Evolutionary conservation across 2,329 filamentous ascomycete species (phyloP).

Genomic region (Aspergillus felis): DNA sequence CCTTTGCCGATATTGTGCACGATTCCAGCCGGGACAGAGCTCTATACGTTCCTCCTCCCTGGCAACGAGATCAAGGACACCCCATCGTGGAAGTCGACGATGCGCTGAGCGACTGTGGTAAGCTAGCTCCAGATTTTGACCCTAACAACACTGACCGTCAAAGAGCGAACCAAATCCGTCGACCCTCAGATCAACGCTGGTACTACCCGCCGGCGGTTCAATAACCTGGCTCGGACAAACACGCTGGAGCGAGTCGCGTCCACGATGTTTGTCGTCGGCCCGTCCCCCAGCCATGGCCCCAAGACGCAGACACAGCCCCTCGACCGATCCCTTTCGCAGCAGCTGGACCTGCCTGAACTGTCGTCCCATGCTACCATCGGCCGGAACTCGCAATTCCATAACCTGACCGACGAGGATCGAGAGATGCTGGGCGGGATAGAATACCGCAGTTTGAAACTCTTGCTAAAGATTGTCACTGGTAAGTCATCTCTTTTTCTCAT

Average conservation of each 20-base stretch:
- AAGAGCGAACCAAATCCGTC: background rate
- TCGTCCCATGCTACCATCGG: constrained; percentile 45
- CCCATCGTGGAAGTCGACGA: background rate
- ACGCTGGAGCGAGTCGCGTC: constrained; percentile 8
- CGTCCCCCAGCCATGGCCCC: constrained; percentile 8
- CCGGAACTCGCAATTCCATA: constrained; percentile 46
- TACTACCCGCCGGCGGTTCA: background rate
- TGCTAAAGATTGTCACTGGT: constrained; percentile 47
- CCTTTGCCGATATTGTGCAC: constrained; percentile 8
- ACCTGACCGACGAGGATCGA: constrained; percentile 40
- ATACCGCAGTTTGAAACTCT: constrained; percentile 48
- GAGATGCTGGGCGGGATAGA: constrained; percentile 51
- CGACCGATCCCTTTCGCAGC: constrained; percentile 14
- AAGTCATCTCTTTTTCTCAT: background rate
- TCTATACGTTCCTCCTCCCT: constrained; percentile 24
- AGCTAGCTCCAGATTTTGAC: background rate
- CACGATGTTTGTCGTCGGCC: constrained; percentile 8
- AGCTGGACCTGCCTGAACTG: constrained; percentile 36
- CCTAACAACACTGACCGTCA: constrained; percentile 1
- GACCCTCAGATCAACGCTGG: background rate
- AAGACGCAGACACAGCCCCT: background rate
- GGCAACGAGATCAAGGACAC: constrained; percentile 17
- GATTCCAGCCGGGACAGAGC: constrained; percentile 6
- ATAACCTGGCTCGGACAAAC: background rate
- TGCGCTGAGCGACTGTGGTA: background rate